Evolutionary conservation across 2,329 filamentous ascomycete species (phyloP), one percentile per base, ranked within the genome.

Genomic region (Calonectria naviculata): DNA sequence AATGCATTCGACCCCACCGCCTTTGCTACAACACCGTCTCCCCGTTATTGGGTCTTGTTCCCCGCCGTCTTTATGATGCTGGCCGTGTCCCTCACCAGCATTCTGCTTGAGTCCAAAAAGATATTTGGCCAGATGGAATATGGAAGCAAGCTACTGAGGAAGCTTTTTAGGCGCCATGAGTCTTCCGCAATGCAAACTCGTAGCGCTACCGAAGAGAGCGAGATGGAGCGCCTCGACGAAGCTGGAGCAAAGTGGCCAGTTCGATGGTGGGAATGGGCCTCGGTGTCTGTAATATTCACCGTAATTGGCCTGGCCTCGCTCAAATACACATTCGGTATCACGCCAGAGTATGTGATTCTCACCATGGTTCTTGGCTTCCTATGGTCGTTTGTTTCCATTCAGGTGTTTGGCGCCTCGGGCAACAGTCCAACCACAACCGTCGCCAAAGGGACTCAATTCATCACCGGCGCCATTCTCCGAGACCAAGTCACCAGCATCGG

Each of bases 21-120:
- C 2, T 71, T 69, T 6, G 24, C 73, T 17, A 73, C 73, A 63
- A 74, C 36, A 66, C 81, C 81, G 1, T 82, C 80, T 1, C 81
- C 82, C 7, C 73, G 82, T 9, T 83, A 83, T 74, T 84, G 82
- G 82, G 74, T 83, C 71, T 70, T 83, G 36, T 84, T 82, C 81
- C 81, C 82, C 4, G 36, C 36, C 36, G 36, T 38, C 36, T 38
- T 38, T 12, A 38, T 38, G 36, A 38, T 38, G 36, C 36, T 38
- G 36, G 36, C 36, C 9, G 36, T 38, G 9, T 38, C 36, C 9
- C 36, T 38, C 36, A 38, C 36, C 9, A 38, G 36, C 36, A 38
- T 38, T 38, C 4, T 38, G 12, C 36, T 38, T 38, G 36, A 38
- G 36, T 38, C 36, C 36, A 38, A 38, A 10, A 38, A 38, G 36